These are phyloP conservation scores for Ceratocystis albifundus DNA, from an alignment of 2,329 filamentous ascomycete genomes.

Conservation along the genomic window DNA sequence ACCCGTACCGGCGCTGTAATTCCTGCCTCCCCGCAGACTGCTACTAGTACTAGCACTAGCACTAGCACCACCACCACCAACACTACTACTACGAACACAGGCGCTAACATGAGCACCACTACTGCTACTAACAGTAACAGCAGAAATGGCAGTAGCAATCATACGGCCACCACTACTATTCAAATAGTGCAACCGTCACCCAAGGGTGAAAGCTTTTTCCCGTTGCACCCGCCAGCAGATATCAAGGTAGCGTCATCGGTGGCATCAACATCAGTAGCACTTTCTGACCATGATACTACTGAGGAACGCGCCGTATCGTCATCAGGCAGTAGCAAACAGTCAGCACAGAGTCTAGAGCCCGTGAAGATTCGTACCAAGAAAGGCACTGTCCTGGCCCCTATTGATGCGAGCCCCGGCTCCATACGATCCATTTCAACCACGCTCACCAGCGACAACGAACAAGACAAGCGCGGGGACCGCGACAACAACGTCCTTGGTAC, in stretches of 20 bases:
- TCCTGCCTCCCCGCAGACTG: slow-evolving; percentile 26
- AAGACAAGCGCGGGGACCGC: slow-evolving; percentile 26
- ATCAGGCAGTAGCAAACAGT: slow-evolving; percentile 52
- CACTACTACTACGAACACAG: slow-evolving; percentile 28
- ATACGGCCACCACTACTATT: slow-evolving; percentile 7
- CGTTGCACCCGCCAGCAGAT: slow-evolving; percentile 16
- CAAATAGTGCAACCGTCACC: slow-evolving; percentile 20
- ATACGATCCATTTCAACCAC: slow-evolving; percentile 31
- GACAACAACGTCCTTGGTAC: slow-evolving; percentile 12
- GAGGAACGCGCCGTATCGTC: slow-evolving; percentile 37
- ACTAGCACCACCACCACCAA: no score
- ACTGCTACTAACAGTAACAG: slow-evolving; percentile 7
- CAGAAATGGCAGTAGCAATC: slow-evolving; percentile 13
- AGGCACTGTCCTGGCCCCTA: slow-evolving; percentile 20
- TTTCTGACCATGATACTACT: slow-evolving; percentile 13
- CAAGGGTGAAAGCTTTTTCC: slow-evolving; percentile 15
- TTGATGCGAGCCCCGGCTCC: slow-evolving; percentile 22
- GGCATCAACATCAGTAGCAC: slow-evolving; percentile 13
- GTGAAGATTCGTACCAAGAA: slow-evolving; percentile 28
- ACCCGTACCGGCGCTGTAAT: slow-evolving; percentile 24
- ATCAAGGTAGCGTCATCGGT: slow-evolving; percentile 10
- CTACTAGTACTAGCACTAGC: slow-evolving; percentile 29
- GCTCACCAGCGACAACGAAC: slow-evolving; percentile 37
- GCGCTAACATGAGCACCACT: slow-evolving; percentile 25
- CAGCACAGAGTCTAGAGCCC: slow-evolving; percentile 26